These are phyloP conservation scores for Pseudognaphalium luteoalbum DNA, from an alignment of 129 eudicot species.

Conservation along the genomic window DNA sequence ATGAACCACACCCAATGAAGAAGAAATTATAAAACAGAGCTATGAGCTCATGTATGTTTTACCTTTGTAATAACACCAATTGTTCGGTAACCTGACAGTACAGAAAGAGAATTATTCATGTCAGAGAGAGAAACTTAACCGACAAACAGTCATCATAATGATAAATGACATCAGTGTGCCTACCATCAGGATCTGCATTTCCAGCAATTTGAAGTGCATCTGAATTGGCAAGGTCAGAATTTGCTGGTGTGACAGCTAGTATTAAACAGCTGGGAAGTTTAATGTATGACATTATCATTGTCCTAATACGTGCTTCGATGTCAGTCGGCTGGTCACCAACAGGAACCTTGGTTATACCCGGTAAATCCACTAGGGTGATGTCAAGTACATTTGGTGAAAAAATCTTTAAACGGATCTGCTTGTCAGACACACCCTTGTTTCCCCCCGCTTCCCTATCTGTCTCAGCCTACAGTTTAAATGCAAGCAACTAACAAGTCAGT, in stretches of 20 bases:
- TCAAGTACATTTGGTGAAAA: constrained; percentile 97
- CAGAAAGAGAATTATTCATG: constrained; percentile 13
- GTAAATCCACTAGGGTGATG: constrained; percentile 92
- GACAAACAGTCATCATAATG: constrained; percentile 7
- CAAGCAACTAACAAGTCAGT: constrained; percentile 23
- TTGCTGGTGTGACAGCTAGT: constrained; percentile 94
- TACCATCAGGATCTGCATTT: constrained; percentile 97
- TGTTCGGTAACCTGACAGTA: constrained; percentile 78
- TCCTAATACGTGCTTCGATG: constrained; percentile 89
- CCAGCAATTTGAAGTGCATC: constrained; percentile 98
- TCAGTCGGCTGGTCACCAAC: constrained; percentile 99
- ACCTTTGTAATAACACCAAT: constrained; percentile 98
- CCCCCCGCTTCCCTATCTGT: constrained; percentile 96
- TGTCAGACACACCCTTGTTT: constrained; percentile 94
- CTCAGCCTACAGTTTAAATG: constrained; percentile 57
- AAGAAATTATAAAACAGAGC: constrained; percentile 7
- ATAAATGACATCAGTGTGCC: constrained; percentile 22
- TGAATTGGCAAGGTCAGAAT: constrained; percentile 94
- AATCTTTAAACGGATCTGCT: constrained; percentile 91
- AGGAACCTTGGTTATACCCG: constrained; percentile 94
- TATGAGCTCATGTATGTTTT: constrained; percentile 11
- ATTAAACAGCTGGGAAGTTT: constrained; percentile 82
- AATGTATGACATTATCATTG: constrained; percentile 90
- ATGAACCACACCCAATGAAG: not conserved
- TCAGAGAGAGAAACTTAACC: constrained; percentile 16